Conservation (phyloP, 352 stramenopile genomes). For the Phytophthora multivora region DNA sequence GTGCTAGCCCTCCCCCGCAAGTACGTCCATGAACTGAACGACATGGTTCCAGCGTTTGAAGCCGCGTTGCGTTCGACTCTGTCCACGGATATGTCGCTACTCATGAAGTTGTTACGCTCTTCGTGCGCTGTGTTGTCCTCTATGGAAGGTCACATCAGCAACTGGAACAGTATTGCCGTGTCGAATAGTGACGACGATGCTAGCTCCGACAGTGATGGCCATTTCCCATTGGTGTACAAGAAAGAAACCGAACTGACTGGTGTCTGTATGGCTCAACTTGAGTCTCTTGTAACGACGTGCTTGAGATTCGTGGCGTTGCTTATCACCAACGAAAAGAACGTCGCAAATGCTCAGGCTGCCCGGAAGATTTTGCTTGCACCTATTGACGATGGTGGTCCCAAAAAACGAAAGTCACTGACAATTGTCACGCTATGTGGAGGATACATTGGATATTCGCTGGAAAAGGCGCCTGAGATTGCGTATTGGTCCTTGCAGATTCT, state of each 20-base stretch:
- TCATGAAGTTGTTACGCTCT: slow-evolving; percentile 66
- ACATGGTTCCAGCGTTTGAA: slow-evolving; percentile 55
- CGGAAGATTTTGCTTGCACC: slow-evolving; percentile 46
- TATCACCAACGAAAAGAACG: slow-evolving; percentile 14
- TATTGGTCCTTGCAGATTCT: slow-evolving; percentile 59
- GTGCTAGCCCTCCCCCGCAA: slow-evolving; percentile 47
- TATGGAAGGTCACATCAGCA: slow-evolving; percentile 11
- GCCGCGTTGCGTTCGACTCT: slow-evolving; percentile 52
- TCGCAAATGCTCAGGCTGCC: slow-evolving; percentile 9
- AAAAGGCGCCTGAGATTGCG: slow-evolving; percentile 42
- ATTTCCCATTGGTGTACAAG: slow-evolving; percentile 46
- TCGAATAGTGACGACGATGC: slow-evolving; percentile 7
- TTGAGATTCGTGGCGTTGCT: slow-evolving; percentile 56
- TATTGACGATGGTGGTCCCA: slow-evolving; percentile 49
- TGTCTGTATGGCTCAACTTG: slow-evolving; percentile 28
- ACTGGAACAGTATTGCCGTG: slow-evolving; percentile 30
- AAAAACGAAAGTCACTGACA: slow-evolving; percentile 46
- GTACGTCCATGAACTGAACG: slow-evolving; percentile 39
- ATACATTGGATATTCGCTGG: slow-evolving; percentile 55
- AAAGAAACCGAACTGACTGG: slow-evolving; percentile 21
- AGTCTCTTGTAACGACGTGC: slow-evolving; percentile 51
- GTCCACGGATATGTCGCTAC: slow-evolving; percentile 50
- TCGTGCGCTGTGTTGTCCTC: slow-evolving; percentile 38
- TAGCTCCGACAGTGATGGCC: slow-evolving; percentile 1
- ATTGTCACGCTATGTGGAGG: slow-evolving; percentile 56